These are phyloP conservation scores for Mallotus japonicus DNA, from an alignment of 441 rosid species.

Conservation along the genomic window DNA sequence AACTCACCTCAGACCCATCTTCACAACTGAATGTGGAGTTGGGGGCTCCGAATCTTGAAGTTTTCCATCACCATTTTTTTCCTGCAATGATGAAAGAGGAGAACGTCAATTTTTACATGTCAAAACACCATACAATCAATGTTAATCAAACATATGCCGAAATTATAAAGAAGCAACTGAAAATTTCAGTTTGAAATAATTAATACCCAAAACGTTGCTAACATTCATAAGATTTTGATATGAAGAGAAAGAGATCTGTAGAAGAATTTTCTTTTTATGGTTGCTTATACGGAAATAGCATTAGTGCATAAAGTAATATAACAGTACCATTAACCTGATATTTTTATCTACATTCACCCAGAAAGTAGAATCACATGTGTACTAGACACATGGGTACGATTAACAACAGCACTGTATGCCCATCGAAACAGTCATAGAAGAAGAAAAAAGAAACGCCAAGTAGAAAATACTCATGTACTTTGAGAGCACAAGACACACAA, in stretches of 20 bases:
- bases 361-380: too few species aligned
- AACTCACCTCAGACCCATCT: slow-evolving; percentile 80
- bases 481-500: background rate
- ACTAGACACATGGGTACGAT: too few species aligned
- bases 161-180: slow-evolving; percentile 8
- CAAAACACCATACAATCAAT: slow-evolving; percentile 12
- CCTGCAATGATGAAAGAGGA: slow-evolving; percentile 50
- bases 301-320: background rate
- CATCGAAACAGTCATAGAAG: too few species aligned
- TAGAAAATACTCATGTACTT: too few species aligned
- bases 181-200: background rate
- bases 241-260: background rate
- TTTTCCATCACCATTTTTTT: slow-evolving; percentile 79
- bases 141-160: slow-evolving; percentile 7
- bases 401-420: too few species aligned
- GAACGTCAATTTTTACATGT: slow-evolving; percentile 7
- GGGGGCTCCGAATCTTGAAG: slow-evolving; percentile 95
- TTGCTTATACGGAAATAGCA: background rate
- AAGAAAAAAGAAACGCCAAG: too few species aligned
- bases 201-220: background rate
- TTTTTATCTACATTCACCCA: too few species aligned
- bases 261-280: background rate
- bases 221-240: background rate
- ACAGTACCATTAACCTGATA: background rate
- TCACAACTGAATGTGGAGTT: slow-evolving; percentile 84